These are phyloP conservation scores for Calophaca sinica DNA, from an alignment of 306 rosid genomes.

Conservation along the genomic window DNA sequence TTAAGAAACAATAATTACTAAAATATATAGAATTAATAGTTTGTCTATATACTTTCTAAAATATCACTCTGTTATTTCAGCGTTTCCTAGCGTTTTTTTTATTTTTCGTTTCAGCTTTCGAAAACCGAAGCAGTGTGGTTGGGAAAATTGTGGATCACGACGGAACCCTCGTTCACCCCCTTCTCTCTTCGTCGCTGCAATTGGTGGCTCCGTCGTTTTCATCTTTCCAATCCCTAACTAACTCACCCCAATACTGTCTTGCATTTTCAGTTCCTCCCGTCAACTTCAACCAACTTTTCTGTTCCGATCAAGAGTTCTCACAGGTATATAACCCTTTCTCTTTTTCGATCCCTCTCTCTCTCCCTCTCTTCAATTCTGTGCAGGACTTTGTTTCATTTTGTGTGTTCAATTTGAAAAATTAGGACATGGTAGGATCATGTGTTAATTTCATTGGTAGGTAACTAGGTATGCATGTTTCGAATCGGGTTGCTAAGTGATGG, in stretches of 20 bases:
- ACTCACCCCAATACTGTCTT: slow-evolving; percentile 32
- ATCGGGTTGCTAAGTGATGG: slow-evolving; percentile 23
- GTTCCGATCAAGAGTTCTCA: slow-evolving; percentile 25
- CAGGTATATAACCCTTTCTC: slow-evolving; percentile 19
- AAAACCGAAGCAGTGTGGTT: slow-evolving; percentile 40
- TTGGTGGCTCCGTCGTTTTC: slow-evolving; percentile 34
- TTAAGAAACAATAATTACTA: no score
- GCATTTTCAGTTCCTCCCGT: slow-evolving; percentile 37
- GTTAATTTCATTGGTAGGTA: background rate
- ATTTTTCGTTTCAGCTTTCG: slow-evolving; percentile 5
- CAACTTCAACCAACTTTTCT: background rate
- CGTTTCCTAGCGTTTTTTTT: slow-evolving; percentile 1
- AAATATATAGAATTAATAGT: no score
- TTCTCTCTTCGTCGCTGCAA: slow-evolving; percentile 35
- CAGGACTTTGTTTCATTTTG: background rate
- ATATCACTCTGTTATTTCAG: background rate
- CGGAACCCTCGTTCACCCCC: slow-evolving; percentile 42
- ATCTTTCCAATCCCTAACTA: slow-evolving; percentile 52
- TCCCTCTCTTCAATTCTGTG: background rate
- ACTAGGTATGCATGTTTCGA: slow-evolving; percentile 29
- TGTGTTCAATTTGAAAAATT: slow-evolving; percentile 26
- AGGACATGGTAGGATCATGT: slow-evolving; percentile 22
- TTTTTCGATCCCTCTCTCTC: background rate
- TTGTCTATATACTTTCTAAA: no score
- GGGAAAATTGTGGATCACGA: slow-evolving; percentile 38